Conservation (phyloP, 441 rosid genomes). For the Gossypium trilobum region DNA sequence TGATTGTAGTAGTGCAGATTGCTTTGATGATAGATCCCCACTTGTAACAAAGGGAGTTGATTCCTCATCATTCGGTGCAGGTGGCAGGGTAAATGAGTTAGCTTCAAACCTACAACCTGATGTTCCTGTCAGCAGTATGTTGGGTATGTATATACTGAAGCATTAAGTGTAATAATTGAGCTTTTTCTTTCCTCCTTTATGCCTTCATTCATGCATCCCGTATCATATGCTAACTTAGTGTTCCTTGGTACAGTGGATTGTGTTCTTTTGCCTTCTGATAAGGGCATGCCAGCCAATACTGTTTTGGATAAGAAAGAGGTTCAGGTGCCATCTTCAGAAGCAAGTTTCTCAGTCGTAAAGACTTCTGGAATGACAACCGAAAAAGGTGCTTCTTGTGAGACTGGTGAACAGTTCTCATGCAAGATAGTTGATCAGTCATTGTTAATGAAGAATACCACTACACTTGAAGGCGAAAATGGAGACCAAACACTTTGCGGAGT, state of each 20-base stretch:
- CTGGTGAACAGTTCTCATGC: conserved; percentile 20
- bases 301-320: conserved; percentile 27
- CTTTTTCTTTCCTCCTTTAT: conserved; percentile 9
- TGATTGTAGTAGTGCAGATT: conserved; percentile 21
- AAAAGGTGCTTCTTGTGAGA: conserved; percentile 22
- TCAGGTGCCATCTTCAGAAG: conserved; percentile 23
- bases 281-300: conserved; percentile 17
- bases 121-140: conserved; percentile 25
- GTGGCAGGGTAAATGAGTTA: conserved; percentile 23
- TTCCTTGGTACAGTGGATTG: conserved; percentile 18
- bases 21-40: conserved; percentile 16
- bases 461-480: conserved; percentile 25
- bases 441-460: conserved; percentile 26
- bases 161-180: neutral
- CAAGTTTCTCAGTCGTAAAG: conserved; percentile 25
- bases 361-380: conserved; percentile 22
- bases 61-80: conserved; percentile 21
- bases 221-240: conserved; percentile 16
- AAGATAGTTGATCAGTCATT: conserved; percentile 27
- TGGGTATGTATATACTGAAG: conserved; percentile 33
- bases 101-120: conserved; percentile 27
- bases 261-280: conserved; percentile 20
- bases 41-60: conserved; percentile 20
- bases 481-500: conserved; percentile 24
- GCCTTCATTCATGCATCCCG: conserved; percentile 2